Evolutionary conservation across 768 basidiomycete genomes (phyloP), one percentile per base, ranked within the genome.

Genomic region (Astraeus odoratus): DNA sequence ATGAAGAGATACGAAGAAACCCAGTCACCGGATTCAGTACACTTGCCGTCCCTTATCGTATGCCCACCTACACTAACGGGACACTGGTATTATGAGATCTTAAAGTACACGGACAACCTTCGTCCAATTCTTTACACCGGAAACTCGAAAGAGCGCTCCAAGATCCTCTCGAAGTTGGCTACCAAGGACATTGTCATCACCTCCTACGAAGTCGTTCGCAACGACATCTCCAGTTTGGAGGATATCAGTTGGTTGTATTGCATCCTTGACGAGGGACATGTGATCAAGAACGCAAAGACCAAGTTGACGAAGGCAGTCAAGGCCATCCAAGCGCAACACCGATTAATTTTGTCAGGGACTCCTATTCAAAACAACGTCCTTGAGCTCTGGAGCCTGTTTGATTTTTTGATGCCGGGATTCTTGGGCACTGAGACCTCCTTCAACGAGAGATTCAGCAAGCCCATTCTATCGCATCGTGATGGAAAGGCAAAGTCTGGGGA

Each of bases 351-450:
- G 3, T 96, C 93, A 0, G 96, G 96, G 29, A 99, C 96, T 5
- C 96, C 96, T 0, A 98, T 99, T 47, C 96, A 99, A 67, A 99
- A 99, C 63, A 98, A 99, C 60, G 93, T 99, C 2, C 72, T 99
- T 39, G 96, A 99, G 61, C 70, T 99, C 2, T 99, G 96, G 96
- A 96, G 91, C 65, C 69, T 99, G 35, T 99, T 99, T 64, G 96
- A 99, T 66, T 99, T 98, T 69, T 69, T 99, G 53, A 99, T 99
- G 96, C 96, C 96, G 13, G 96, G 96, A 3, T 98, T 99, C 69
- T 70, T 99, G 42, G 96, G 96, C n/a, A 92, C 86, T 10, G 96
- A 98, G 63, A 64, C 82, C 12, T 85, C 83, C 2, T 99, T 99
- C 71, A 95, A 91, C 56, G 93, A 98, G 46, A 79, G 90, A 24